Conservation (phyloP, 306 rosid species). For the Rubus parviflorus region DNA sequence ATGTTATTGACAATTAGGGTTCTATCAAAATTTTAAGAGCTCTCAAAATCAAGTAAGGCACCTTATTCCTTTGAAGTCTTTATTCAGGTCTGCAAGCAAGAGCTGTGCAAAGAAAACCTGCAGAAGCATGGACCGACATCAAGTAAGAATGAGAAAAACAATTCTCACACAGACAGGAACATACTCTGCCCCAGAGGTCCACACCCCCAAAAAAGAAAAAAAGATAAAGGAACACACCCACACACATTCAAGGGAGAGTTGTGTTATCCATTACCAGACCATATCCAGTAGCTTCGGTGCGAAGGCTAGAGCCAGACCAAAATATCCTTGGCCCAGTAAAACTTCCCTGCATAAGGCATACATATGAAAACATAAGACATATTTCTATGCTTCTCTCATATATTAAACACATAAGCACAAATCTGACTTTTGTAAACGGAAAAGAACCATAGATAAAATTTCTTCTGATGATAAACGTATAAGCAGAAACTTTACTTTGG, state of each 20-base stretch:
- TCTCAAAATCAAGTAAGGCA: constrained; percentile 35
- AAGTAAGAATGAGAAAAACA: background rate
- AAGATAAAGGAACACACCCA: constrained; percentile 10
- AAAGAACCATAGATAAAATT: background rate
- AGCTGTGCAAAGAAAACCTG: constrained; percentile 99
- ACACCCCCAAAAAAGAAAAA: constrained; percentile 1
- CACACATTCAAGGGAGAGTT: constrained; percentile 25
- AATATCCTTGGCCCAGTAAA: constrained; percentile 98
- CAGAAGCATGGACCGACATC: constrained; percentile 30
- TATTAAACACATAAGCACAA: constrained; percentile 19
- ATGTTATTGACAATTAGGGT: constrained; percentile 20
- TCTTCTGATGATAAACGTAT: background rate
- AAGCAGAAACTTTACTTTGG: background rate
- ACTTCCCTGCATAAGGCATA: constrained; percentile 89
- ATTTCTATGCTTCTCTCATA: constrained; percentile 24
- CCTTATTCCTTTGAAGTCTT: constrained; percentile 98
- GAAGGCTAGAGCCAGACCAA: constrained; percentile 99
- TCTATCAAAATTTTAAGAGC: constrained; percentile 26
- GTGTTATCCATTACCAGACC: constrained; percentile 79
- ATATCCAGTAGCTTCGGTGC: constrained; percentile 99
- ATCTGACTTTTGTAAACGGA: constrained; percentile 15
- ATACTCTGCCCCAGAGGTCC: background rate
- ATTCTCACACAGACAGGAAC: background rate
- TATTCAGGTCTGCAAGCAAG: constrained; percentile 93
- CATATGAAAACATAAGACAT: constrained; percentile 41